phyloP scores from a whole-genome alignment of 306 rosid species.

The apple (Malus domestica) region ASM211411v1 NC_041794.1:21660501-21661000 shows the following conservation, averaged over 20 bases:
- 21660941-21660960: neutral
- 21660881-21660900: too few species aligned
- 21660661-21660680: constrained; percentile 2
- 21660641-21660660: constrained; percentile 28
- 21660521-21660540: constrained; percentile 75
- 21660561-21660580: neutral
- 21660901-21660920: neutral
- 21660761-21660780: neutral
- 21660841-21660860: neutral
- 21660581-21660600: constrained; percentile 28
- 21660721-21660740: neutral
- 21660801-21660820: neutral
- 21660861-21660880: neutral
- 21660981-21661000: constrained; percentile 1
- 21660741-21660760: neutral
- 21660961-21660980: neutral
- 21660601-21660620: constrained; percentile 32
- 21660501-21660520: constrained; percentile 88
- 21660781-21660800: neutral
- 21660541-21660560: constrained; percentile 60
- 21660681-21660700: neutral
- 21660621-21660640: neutral
- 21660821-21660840: neutral
- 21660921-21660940: neutral
- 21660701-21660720: neutral